Percentiles rank a stretch among this genome's conserved stretches.
phyloP scores from a whole-genome alignment of 1,284 basidiomycete species.

The Stygiomarasmius scandens region DNA sequence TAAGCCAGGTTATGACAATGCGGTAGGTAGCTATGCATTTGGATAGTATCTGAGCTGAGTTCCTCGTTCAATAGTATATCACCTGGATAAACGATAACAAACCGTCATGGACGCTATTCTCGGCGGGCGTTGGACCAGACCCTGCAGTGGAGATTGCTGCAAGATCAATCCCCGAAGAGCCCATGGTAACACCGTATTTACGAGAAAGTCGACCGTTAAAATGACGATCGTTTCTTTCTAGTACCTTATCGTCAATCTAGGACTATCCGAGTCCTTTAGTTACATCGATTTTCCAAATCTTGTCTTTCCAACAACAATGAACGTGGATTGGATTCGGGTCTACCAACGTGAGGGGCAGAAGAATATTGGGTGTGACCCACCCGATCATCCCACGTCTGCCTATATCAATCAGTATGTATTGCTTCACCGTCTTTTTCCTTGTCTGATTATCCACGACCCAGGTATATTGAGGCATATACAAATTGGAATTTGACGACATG shows the following conservation, averaged over 20 bases:
- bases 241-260: constrained; percentile 70
- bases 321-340: constrained; percentile 72
- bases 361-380: constrained; percentile 75
- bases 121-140: constrained; percentile 62
- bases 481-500: constrained; percentile 14
- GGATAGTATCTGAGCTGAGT: no score
- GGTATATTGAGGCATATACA: constrained; percentile 2
- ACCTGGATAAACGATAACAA: constrained; percentile 64
- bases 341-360: constrained; percentile 59
- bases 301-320: constrained; percentile 57
- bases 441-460: neutral
- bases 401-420: constrained; percentile 58
- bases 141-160: constrained; percentile 55
- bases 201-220: no score
- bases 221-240: constrained; percentile 16
- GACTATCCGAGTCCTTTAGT: constrained; percentile 68
- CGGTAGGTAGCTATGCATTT: constrained; percentile 27
- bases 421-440: neutral
- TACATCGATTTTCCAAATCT: constrained; percentile 53
- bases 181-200: constrained; percentile 47
- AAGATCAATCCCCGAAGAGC: constrained; percentile 70
- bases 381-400: constrained; percentile 60
- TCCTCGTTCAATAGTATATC: constrained; percentile 54
- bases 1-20: constrained; percentile 27
- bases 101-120: constrained; percentile 70